Conservation (phyloP, 2,329 filamentous ascomycete genomes). For the Penicillium glabrum region DNA sequence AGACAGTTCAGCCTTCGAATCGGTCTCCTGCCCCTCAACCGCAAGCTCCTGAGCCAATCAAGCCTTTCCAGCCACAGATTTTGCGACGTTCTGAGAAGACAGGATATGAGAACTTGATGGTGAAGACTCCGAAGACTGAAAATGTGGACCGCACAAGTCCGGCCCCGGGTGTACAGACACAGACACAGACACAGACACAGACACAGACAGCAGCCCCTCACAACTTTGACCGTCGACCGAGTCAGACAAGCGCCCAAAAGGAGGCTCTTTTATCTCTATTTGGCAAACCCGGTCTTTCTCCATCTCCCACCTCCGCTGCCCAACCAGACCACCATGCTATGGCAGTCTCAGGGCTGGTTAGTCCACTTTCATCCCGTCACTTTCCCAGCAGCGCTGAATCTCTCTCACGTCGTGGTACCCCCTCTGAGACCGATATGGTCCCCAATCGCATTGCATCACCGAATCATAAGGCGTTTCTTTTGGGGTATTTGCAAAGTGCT, state of each 20-base stretch:
- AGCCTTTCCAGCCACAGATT: slow-evolving; percentile 55
- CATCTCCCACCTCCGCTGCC: slow-evolving; percentile 19
- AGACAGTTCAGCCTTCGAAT: slow-evolving; percentile 12
- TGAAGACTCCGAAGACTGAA: slow-evolving; percentile 3
- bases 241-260: slow-evolving; percentile 47
- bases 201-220: slow-evolving; percentile 13
- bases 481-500: slow-evolving; percentile 67
- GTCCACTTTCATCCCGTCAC: slow-evolving; percentile 31
- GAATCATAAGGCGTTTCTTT: slow-evolving; percentile 72
- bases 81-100: slow-evolving; percentile 50
- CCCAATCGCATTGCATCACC: slow-evolving; percentile 54
- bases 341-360: slow-evolving; percentile 26
- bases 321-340: slow-evolving; percentile 23
- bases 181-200: slow-evolving; percentile 8
- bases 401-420: slow-evolving; percentile 20
- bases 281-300: slow-evolving; percentile 45
- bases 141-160: slow-evolving; percentile 8
- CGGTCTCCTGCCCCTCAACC: slow-evolving; percentile 17
- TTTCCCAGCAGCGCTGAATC: slow-evolving; percentile 18
- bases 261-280: slow-evolving; percentile 63
- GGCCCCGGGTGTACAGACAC: background rate
- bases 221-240: slow-evolving; percentile 39
- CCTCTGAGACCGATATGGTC: slow-evolving; percentile 40
- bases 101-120: slow-evolving; percentile 30
- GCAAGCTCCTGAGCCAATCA: slow-evolving; percentile 37